A percentile compares a stretch with the other conserved stretches of the same genome.
These are phyloP conservation scores for Mercurialis annua DNA, from an alignment of 345 rosid species.

Conservation along the genomic window DNA sequence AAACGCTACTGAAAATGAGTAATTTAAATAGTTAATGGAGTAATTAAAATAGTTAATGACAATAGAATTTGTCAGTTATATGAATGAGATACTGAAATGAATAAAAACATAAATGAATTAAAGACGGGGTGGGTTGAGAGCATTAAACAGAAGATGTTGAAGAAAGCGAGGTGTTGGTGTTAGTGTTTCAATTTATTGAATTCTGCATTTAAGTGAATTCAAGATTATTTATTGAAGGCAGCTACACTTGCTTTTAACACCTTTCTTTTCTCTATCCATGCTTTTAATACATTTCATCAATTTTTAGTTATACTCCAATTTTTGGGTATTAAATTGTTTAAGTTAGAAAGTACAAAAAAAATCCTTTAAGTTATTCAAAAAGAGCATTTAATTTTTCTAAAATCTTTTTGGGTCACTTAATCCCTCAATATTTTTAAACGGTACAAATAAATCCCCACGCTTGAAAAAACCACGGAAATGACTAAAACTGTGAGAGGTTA, in stretches of 20 bases:
- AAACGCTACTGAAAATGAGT: too few relatives aligned
- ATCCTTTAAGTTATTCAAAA: too few relatives aligned
- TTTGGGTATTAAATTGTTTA: background rate
- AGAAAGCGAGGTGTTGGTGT: conserved; percentile 44
- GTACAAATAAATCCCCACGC: too few relatives aligned
- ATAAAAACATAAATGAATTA: conserved; percentile 35
- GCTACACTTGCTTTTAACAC: conserved; percentile 31
- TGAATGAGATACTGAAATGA: background rate
- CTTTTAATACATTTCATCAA: conserved; percentile 27
- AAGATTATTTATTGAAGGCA: conserved; percentile 52
- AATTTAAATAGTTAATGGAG: too few relatives aligned
- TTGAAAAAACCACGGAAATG: too few relatives aligned
- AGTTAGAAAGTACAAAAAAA: too few relatives aligned
- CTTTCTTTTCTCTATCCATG: conserved; percentile 22
- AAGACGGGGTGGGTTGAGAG: conserved; percentile 49
- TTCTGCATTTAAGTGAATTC: conserved; percentile 56
- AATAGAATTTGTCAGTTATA: too few relatives aligned
- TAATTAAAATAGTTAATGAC: too few relatives aligned
- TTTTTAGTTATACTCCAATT: background rate
- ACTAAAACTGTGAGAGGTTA: too few relatives aligned
- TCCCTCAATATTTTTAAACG: too few relatives aligned
- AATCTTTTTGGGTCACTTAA: too few relatives aligned
- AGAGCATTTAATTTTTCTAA: too few relatives aligned
- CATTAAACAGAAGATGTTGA: conserved; percentile 43
- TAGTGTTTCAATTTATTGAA: conserved; percentile 31